Evolutionary conservation across 2,329 filamentous ascomycete genomes (phyloP).

Genomic region (Diaporthe helianthi): DNA sequence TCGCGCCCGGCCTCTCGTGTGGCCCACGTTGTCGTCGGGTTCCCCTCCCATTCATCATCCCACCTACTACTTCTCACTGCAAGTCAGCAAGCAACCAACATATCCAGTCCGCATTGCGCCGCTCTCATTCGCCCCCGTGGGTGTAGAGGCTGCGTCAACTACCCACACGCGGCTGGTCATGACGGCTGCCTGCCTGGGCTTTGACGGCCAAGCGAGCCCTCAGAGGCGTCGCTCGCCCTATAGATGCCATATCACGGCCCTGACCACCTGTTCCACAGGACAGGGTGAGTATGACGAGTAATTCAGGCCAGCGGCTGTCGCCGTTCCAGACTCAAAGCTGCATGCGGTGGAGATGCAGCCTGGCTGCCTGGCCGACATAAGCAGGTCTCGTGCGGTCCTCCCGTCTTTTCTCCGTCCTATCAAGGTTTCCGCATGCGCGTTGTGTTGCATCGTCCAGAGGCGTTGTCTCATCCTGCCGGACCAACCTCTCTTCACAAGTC

Average conservation of each 20-base stretch:
- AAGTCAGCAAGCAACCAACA: constrained; percentile 22
- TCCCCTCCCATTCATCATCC: not conserved
- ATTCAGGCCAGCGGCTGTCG: constrained; percentile 4
- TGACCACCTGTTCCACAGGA: constrained; percentile 1
- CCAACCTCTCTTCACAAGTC: constrained; percentile 22
- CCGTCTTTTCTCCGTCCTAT: constrained; percentile 22
- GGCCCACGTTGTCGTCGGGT: constrained; percentile 16
- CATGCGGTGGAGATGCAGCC: constrained; percentile 27
- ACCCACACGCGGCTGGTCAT: constrained; percentile 13
- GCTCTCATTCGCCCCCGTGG: constrained; percentile 2
- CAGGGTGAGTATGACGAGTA: constrained; percentile 10
- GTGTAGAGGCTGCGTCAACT: constrained; percentile 24
- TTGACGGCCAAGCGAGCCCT: constrained; percentile 5
- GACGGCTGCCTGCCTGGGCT: constrained; percentile 18
- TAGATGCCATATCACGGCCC: not conserved
- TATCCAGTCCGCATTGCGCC: not conserved
- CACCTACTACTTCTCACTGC: constrained; percentile 19
- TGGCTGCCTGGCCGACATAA: constrained; percentile 24
- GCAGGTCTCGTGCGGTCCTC: constrained; percentile 20
- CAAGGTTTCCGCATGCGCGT: constrained; percentile 13
- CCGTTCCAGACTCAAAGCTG: constrained; percentile 22
- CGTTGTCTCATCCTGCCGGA: constrained; percentile 29
- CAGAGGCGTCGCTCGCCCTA: not conserved
- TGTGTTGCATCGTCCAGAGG: constrained; percentile 24
- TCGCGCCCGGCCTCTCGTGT: constrained; percentile 14